Evolutionary conservation across 208 protist species (phyloP).

Genomic region (Blechomonas ayalai): DNA sequence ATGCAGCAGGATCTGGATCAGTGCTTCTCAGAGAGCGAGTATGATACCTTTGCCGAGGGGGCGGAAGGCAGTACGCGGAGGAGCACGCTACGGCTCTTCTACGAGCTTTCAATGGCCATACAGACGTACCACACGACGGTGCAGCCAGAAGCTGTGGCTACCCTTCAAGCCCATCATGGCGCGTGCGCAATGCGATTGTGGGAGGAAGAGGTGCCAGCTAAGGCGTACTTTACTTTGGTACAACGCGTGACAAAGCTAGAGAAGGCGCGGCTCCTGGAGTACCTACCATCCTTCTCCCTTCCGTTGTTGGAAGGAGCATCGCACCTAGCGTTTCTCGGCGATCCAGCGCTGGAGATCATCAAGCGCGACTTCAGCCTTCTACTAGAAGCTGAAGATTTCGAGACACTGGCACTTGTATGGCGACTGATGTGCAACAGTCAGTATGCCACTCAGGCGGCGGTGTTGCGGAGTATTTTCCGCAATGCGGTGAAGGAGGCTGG

Average conservation of each 20-base stretch:
- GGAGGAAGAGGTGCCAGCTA: conserved; percentile 10
- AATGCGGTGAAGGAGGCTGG: not conserved
- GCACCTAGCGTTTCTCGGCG: conserved; percentile 27
- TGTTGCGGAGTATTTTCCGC: not conserved
- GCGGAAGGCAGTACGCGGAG: not conserved
- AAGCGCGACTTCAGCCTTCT: conserved; percentile 35
- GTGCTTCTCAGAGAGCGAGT: not conserved
- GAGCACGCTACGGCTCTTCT: conserved; percentile 22
- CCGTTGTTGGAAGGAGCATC: conserved; percentile 34
- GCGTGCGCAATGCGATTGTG: conserved; percentile 17
- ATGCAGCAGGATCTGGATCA: not conserved
- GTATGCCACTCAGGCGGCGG: conserved; percentile 13
- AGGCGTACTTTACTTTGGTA: conserved; percentile 29
- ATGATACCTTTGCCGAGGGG: not conserved
- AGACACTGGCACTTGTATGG: conserved; percentile 34
- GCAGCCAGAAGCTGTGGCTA: conserved; percentile 30
- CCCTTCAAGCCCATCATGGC: conserved; percentile 25
- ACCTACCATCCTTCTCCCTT: conserved; percentile 29
- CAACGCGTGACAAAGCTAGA: conserved; percentile 25
- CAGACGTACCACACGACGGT: conserved; percentile 40
- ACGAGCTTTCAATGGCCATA: conserved; percentile 28
- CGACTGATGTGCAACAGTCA: too few species aligned
- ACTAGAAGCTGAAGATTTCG: conserved; percentile 14
- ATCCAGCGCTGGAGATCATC: conserved; percentile 21
- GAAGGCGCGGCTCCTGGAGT: conserved; percentile 16